Evolutionary conservation across 371 early-diverging fungal species (phyloP).

Genomic region (Mortierella sp.): DNA sequence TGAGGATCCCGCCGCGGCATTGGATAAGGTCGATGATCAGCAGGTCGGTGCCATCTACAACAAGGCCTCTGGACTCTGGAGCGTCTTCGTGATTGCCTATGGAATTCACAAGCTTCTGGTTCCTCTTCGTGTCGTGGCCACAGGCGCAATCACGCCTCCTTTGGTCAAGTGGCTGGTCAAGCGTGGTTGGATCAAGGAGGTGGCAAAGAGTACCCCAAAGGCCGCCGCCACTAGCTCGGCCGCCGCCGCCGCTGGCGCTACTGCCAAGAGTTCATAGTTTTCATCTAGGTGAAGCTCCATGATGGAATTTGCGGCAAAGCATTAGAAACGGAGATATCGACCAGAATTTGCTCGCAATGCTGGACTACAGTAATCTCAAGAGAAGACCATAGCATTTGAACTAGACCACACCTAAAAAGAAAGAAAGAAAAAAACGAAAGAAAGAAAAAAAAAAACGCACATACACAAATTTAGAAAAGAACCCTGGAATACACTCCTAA

Average conservation of each 20-base stretch:
- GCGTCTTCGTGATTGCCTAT: conserved; percentile 58
- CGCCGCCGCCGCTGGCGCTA: conserved; percentile 3
- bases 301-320: too few species aligned
- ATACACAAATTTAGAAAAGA: too few species aligned
- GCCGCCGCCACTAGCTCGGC: conserved; percentile 3
- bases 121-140: conserved; percentile 55
- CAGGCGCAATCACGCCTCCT: conserved; percentile 54
- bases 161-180: conserved; percentile 53
- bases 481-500: too few species aligned
- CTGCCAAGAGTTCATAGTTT: too few species aligned
- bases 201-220: conserved; percentile 23
- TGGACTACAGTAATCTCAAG: conserved; percentile 17
- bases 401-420: conserved; percentile 62
- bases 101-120: conserved; percentile 58
- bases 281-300: too few species aligned
- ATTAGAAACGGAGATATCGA: neutral
- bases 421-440: too few species aligned
- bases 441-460: too few species aligned
- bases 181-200: conserved; percentile 52
- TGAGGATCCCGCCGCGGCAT: neutral
- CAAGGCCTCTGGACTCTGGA: conserved; percentile 49
- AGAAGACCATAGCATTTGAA: conserved; percentile 54
- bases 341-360: conserved; percentile 5
- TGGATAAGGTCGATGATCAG: conserved; percentile 44
- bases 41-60: conserved; percentile 38